Conservation (phyloP, 106 monocot species). For the Cymbidium sinense region DNA sequence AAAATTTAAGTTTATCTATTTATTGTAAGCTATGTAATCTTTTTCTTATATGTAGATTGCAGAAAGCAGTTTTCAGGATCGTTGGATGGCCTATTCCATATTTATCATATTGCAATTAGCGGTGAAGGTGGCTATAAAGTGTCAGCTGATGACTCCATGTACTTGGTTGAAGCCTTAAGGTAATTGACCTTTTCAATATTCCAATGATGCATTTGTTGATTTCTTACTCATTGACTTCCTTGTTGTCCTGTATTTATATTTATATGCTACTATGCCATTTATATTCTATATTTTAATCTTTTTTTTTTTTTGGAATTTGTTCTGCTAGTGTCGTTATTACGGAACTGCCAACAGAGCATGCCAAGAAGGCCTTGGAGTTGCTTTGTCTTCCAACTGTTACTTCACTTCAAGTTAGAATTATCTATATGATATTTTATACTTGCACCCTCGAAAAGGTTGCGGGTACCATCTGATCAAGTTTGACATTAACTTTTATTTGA, state of each 20-base stretch:
- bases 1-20: background rate
- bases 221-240: conserved; percentile 5
- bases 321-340: conserved; percentile 67
- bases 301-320: conserved; percentile 2
- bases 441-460: background rate
- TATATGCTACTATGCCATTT: background rate
- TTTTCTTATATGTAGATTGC: conserved; percentile 44
- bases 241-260: background rate
- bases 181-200: conserved; percentile 13
- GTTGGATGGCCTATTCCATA: conserved; percentile 80
- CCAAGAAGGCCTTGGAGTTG: conserved; percentile 65
- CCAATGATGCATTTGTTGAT: background rate
- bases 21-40: background rate
- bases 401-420: conserved; percentile 51
- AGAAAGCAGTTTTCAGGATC: conserved; percentile 73
- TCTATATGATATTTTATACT: conserved; percentile 1
- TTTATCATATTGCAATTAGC: conserved; percentile 91
- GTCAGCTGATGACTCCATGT: conserved; percentile 73
- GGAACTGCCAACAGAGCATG: conserved; percentile 79
- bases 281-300: background rate
- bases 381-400: conserved; percentile 65
- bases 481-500: background rate
- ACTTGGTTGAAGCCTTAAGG: conserved; percentile 97
- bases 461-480: background rate
- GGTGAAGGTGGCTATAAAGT: conserved; percentile 88